Percentiles rank a stretch among this genome's conserved stretches.
Conservation (phyloP, 2,329 filamentous ascomycete species). For the Apiospora hydei region DNA sequence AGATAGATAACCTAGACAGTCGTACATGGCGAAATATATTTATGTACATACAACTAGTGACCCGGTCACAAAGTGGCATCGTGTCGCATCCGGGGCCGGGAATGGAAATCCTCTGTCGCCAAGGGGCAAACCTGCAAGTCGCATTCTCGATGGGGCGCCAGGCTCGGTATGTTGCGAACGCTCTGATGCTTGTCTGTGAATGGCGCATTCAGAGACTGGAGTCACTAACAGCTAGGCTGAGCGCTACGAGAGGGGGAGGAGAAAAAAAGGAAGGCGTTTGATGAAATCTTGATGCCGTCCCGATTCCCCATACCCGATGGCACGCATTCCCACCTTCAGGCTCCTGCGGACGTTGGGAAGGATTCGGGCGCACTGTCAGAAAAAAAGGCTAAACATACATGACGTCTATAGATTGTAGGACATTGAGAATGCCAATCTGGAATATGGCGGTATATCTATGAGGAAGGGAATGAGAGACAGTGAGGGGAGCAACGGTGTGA, state of each 20-base stretch:
- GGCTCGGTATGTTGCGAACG: conserved; percentile 19
- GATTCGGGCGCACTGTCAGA: background rate
- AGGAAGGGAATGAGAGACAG: background rate
- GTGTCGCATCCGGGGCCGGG: conserved; percentile 9
- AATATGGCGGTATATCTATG: background rate
- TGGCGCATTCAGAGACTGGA: conserved; percentile 5
- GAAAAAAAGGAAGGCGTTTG: background rate
- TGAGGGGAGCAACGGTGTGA: background rate
- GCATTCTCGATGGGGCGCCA: conserved; percentile 13
- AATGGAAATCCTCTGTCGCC: conserved; percentile 6
- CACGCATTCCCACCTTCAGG: background rate
- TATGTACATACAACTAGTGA: background rate
- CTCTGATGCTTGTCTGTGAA: conserved; percentile 11
- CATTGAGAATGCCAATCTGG: background rate
- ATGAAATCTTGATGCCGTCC: conserved; percentile 13
- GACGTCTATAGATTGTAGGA: background rate
- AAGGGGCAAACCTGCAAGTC: conserved; percentile 8
- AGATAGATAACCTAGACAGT: background rate
- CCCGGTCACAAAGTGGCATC: background rate
- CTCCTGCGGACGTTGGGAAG: background rate
- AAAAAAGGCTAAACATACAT: background rate
- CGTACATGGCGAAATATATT: background rate
- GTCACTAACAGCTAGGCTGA: background rate
- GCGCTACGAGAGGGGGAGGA: conserved; percentile 3
- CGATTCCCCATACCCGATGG: background rate